phyloP scores from a whole-genome alignment of 2,329 filamentous ascomycete species.

The Microcera coccophila region DNA sequence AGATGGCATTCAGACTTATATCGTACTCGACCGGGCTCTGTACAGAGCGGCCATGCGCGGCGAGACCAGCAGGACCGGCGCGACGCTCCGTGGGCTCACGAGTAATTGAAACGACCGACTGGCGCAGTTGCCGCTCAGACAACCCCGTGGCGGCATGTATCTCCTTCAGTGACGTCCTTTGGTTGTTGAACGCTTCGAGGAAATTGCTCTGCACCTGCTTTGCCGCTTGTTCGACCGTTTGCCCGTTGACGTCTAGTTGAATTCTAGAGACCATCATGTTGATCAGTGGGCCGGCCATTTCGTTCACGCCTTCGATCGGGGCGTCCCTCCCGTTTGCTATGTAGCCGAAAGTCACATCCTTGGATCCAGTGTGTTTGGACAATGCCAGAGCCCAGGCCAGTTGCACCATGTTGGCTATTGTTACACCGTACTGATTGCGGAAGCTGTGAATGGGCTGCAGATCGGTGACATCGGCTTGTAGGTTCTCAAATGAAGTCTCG shows the following conservation, averaged over 20 bases:
- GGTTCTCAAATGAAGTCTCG: too few relatives aligned
- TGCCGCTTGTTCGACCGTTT: neutral
- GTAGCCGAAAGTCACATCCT: neutral
- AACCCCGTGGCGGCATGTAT: neutral
- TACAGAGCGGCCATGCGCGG: neutral
- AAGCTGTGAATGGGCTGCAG: neutral
- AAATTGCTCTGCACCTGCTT: neutral
- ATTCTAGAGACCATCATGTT: neutral
- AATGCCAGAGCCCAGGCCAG: neutral
- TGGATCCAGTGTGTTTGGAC: neutral
- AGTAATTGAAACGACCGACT: too few relatives aligned
- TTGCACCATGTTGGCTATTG: neutral
- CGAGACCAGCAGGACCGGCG: too few relatives aligned
- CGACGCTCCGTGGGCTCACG: too few relatives aligned
- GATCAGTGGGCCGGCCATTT: neutral
- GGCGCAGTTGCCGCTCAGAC: neutral
- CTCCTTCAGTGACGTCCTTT: neutral
- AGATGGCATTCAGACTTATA: neutral
- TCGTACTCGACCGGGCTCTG: constrained; percentile 4
- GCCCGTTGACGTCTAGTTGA: neutral
- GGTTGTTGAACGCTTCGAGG: neutral
- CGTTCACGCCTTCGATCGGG: neutral
- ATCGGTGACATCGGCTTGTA: too few relatives aligned
- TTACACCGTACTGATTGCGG: neutral
- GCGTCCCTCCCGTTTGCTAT: neutral